Evolutionary conservation across 495 filamentous ascomycete genomes (phyloP).

Genomic region (Trichocladium uniseriatum): DNA sequence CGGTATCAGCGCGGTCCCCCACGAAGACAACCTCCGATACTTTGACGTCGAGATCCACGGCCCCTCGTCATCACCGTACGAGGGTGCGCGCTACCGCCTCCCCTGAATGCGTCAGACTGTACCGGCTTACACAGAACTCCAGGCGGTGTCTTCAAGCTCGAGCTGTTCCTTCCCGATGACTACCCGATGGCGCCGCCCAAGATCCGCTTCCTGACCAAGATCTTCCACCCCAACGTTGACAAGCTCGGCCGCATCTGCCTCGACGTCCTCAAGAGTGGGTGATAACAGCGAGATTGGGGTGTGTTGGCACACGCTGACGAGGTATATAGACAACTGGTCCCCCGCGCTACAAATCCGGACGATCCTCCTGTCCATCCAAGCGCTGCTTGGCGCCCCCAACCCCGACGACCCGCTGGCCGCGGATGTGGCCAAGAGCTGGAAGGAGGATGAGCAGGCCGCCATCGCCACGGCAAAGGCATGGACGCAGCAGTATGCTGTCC

Average conservation of each 20-base stretch:
- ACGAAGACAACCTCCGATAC: conserved; percentile 95
- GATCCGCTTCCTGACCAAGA: conserved; percentile 96
- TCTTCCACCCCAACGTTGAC: conserved; percentile 99
- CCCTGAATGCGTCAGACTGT: no score
- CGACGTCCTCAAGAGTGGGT: conserved; percentile 91
- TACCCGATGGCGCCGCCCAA: conserved; percentile 99
- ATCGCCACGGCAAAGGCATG: conserved; percentile 85
- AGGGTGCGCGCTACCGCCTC: conserved; percentile 46
- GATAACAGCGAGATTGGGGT: neutral
- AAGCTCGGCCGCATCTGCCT: conserved; percentile 94
- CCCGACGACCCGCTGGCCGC: conserved; percentile 95
- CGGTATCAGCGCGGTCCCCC: conserved; percentile 93
- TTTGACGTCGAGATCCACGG: conserved; percentile 97
- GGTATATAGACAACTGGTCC: conserved; percentile 82
- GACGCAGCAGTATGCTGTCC: conserved; percentile 64
- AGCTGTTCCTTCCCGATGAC: conserved; percentile 97
- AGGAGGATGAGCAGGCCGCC: conserved; percentile 84
- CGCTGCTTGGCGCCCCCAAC: conserved; percentile 90
- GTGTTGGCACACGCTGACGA: neutral
- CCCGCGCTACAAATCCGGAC: conserved; percentile 96
- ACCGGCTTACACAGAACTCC: conserved; percentile 1
- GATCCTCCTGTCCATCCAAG: conserved; percentile 94
- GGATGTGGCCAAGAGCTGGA: conserved; percentile 97
- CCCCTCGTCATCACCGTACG: conserved; percentile 88
- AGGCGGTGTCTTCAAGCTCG: conserved; percentile 95